Percentiles rank a stretch among this genome's conserved stretches.
Evolutionary conservation across 1,284 basidiomycete species (phyloP).

Genomic region (Sanghuangporus sanghuang): DNA sequence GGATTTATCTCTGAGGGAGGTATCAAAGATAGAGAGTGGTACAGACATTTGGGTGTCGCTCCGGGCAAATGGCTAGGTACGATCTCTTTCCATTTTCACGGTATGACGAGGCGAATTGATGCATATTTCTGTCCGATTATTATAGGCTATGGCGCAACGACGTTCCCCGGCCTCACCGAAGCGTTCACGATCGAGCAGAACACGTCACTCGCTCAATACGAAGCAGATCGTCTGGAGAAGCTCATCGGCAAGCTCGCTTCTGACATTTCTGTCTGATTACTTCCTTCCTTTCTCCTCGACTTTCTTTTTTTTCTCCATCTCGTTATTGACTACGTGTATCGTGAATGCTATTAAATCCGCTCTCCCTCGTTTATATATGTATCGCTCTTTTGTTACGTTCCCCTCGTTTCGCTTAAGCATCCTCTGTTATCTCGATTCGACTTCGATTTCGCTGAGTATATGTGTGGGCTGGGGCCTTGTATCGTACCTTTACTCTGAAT

Average conservation of each 20-base stretch:
- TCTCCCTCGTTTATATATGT: not conserved
- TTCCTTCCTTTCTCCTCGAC: not conserved
- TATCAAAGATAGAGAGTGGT: conserved; percentile 81
- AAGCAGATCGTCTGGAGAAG: conserved; percentile 56
- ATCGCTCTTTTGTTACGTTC: not conserved
- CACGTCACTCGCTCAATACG: conserved; percentile 51
- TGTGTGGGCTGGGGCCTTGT: no score
- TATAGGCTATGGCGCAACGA: conserved; percentile 81
- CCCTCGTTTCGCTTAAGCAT: not conserved
- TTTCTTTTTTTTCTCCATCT: not conserved
- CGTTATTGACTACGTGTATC: not conserved
- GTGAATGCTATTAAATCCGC: no score
- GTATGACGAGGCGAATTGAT: not conserved
- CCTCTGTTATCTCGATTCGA: not conserved
- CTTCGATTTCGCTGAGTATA: no score
- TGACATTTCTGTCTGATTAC: not conserved
- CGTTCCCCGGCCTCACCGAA: conserved; percentile 80
- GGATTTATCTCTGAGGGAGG: conserved; percentile 83
- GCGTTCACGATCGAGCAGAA: conserved; percentile 71
- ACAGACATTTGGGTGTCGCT: conserved; percentile 79
- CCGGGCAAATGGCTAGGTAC: conserved; percentile 86
- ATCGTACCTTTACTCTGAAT: no score
- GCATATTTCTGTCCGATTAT: not conserved
- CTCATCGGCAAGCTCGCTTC: conserved; percentile 52
- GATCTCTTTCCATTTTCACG: conserved; percentile 21